Evolutionary conservation across 2,329 filamentous ascomycete species (phyloP).

Genomic region (Neofusicoccum umdonicola): DNA sequence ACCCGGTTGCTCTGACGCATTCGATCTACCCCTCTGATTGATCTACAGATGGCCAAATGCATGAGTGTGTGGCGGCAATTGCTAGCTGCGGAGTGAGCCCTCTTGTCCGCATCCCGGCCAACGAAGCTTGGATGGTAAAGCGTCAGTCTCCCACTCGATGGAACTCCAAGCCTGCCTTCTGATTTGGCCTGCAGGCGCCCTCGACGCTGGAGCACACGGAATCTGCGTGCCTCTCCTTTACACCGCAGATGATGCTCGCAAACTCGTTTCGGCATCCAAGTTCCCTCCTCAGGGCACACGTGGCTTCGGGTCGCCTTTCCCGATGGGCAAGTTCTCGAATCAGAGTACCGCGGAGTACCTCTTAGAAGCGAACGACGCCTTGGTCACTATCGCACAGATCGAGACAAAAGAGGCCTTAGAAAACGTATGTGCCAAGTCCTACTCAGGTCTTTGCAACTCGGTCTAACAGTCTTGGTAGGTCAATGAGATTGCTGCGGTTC

Average conservation of each 20-base stretch:
- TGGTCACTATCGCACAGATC: slow-evolving; percentile 52
- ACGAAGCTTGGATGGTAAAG: slow-evolving; percentile 63
- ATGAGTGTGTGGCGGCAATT: slow-evolving; percentile 53
- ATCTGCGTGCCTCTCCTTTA: slow-evolving; percentile 56
- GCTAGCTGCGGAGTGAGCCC: slow-evolving; percentile 44
- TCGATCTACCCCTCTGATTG: not conserved
- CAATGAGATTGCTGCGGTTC: slow-evolving; percentile 51
- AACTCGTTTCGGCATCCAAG: slow-evolving; percentile 52
- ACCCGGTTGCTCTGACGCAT: too few relatives aligned
- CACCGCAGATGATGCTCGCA: slow-evolving; percentile 52
- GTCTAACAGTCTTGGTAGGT: slow-evolving; percentile 28
- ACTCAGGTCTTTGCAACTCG: not conserved
- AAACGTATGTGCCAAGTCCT: slow-evolving; percentile 21
- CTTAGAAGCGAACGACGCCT: slow-evolving; percentile 53
- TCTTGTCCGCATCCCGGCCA: slow-evolving; percentile 51
- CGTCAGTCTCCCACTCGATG: slow-evolving; percentile 33
- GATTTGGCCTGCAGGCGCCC: slow-evolving; percentile 41
- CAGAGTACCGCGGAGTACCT: slow-evolving; percentile 48
- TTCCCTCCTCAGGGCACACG: slow-evolving; percentile 56
- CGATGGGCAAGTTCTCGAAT: slow-evolving; percentile 47
- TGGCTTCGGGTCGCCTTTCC: slow-evolving; percentile 57
- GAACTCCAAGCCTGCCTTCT: not conserved
- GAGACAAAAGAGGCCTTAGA: slow-evolving; percentile 44
- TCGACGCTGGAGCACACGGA: slow-evolving; percentile 60
- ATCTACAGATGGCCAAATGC: slow-evolving; percentile 49